Evolutionary conservation across 1,139 yeast species (phyloP), one percentile per base, ranked within the genome.

Genomic region (Saccharomyces hybrid): DNA sequence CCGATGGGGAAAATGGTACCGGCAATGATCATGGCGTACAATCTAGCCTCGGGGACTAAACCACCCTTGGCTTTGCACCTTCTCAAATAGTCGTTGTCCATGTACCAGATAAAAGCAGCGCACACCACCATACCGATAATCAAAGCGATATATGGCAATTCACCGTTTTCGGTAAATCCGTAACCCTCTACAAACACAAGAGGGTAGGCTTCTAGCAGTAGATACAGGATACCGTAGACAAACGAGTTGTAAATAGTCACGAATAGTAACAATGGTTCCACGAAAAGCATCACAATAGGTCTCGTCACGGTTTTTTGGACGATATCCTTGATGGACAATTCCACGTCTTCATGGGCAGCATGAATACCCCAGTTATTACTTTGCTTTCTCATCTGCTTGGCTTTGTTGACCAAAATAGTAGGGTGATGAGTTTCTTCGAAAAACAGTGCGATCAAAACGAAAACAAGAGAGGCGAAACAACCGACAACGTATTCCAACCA

Each of bases 131-230:
- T 77, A 59, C 95, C 93, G 49, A 85, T 66, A 49, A 82, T 74
- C 72, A 82, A 73, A 48, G 82, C 80, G 58, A 84, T 68, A 67
- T 83, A 85, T 42, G 88, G 88, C 58, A 84, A 71, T 65, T 81
- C 85, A 48, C 76, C 74, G 16, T 66, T 64, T 31, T 50, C 56
- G 20, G 20, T 32, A 73, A 80, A 82, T 26, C 76, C 76, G 65
- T 87, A 88, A 52, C 83, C 83, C 7, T 74, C 76, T 13, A 72
- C 74, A 67, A 88, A 89, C 47, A 88, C 82, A 59, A 85, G 74
- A 28, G 96, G 96, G 62, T 85, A 81, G 1, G 95, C 95, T 49
- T 88, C 86, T 61, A 89, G 74, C 69, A 87, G 79, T 62, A 88
- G 71, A 68, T 89, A 89, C 55, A 88, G 72, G 69, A 89, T 83